Evolutionary conservation across 116 monocot species (phyloP).

Genomic region (Trichopus zeylanicus): DNA sequence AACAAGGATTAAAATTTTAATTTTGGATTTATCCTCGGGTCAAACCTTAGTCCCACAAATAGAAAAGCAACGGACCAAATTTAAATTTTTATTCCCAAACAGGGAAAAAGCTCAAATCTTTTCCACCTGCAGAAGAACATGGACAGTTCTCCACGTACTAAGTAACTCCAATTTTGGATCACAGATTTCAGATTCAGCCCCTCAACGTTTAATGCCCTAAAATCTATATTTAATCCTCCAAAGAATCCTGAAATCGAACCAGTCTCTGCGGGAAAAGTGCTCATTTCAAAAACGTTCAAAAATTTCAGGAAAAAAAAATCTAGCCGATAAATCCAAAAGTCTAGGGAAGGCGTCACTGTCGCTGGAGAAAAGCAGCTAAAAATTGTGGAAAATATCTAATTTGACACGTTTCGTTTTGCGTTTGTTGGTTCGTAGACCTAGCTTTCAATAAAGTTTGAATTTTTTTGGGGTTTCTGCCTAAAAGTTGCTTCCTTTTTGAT

Average conservation of each 20-base stretch:
- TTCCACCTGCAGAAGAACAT: too few relatives aligned
- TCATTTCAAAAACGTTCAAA: too few relatives aligned
- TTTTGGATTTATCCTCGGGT: too few relatives aligned
- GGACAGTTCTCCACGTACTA: too few relatives aligned
- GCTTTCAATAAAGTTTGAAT: neutral
- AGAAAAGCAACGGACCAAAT: too few relatives aligned
- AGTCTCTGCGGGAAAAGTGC: neutral
- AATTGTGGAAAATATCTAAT: neutral
- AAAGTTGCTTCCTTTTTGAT: neutral
- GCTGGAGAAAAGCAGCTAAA: neutral
- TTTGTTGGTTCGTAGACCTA: neutral
- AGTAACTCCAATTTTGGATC: too few relatives aligned
- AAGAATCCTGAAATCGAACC: neutral
- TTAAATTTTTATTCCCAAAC: too few relatives aligned
- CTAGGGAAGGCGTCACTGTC: neutral
- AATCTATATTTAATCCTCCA: neutral
- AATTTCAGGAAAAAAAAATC: neutral
- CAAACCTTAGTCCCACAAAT: too few relatives aligned
- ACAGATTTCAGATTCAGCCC: too few relatives aligned
- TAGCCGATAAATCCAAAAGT: neutral
- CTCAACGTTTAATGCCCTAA: too few relatives aligned
- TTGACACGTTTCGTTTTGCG: neutral
- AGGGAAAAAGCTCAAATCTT: too few relatives aligned
- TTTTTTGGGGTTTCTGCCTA: neutral
- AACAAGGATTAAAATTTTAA: too few relatives aligned